phyloP scores from a whole-genome alignment of 2,329 filamentous ascomycete genomes.

The Stachybotrys echinatus region DNA sequence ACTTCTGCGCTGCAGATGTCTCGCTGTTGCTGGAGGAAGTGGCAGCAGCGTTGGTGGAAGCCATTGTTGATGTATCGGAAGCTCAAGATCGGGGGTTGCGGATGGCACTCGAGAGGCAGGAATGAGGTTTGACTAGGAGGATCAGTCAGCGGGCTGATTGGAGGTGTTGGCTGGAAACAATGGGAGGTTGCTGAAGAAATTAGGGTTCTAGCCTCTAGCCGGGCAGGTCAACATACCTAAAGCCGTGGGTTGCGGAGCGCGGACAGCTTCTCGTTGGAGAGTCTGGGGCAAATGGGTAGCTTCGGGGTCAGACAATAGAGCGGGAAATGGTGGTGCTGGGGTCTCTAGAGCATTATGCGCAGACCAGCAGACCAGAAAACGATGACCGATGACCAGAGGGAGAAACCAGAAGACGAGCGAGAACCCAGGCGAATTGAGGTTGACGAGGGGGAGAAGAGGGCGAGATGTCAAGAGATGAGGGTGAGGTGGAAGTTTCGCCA shows the following conservation, averaged over 20 bases:
- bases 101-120: not conserved
- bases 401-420: slow-evolving; percentile 32
- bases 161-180: no score
- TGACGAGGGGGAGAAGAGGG: slow-evolving; percentile 16
- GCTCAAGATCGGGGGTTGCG: not conserved
- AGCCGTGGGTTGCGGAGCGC: no score
- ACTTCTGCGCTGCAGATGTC: slow-evolving; percentile 54
- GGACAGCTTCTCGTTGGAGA: not conserved
- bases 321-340: slow-evolving; percentile 10
- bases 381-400: slow-evolving; percentile 34
- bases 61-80: slow-evolving; percentile 27
- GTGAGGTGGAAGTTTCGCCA: slow-evolving; percentile 38
- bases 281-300: not conserved
- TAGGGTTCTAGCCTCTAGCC: no score
- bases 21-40: slow-evolving; percentile 31
- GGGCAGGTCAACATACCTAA: no score
- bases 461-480: slow-evolving; percentile 20
- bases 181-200: no score
- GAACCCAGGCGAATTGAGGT: slow-evolving; percentile 18
- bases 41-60: slow-evolving; percentile 23
- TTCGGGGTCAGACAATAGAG: not conserved
- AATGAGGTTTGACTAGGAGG: not conserved
- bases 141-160: no score
- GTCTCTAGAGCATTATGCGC: slow-evolving; percentile 34
- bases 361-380: slow-evolving; percentile 24